Conservation (phyloP, 1,139 yeast genomes). For the Saccharomyces pastorianus region DNA sequence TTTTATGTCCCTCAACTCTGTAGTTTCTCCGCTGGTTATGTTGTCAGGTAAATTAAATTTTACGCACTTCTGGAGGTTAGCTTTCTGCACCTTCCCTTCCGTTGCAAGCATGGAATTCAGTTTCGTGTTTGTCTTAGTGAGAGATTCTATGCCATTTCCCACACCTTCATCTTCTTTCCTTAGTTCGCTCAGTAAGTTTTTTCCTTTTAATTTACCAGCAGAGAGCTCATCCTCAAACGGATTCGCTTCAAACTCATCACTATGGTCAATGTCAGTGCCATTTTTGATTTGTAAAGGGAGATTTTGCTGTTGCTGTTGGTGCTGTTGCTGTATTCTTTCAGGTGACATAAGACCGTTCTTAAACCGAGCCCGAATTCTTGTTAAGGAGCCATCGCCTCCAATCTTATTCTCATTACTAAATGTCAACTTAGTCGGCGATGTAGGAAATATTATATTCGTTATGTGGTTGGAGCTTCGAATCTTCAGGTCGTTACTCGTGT, state of each 20-base stretch:
- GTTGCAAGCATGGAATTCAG: not conserved
- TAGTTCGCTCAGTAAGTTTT: not conserved
- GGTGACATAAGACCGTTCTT: constrained; percentile 19
- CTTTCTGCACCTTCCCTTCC: not conserved
- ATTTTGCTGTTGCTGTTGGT: not conserved
- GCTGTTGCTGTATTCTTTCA: constrained; percentile 6
- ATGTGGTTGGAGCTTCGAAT: constrained; percentile 8
- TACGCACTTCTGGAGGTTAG: not conserved
- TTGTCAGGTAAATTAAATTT: not conserved
- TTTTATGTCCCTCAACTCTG: not conserved
- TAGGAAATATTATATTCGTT: constrained; percentile 10
- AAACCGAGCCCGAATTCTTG: constrained; percentile 23
- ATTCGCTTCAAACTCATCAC: not conserved
- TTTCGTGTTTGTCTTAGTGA: not conserved
- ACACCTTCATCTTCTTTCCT: not conserved
- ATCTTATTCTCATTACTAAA: constrained; percentile 15
- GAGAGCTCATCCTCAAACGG: not conserved
- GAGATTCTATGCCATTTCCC: not conserved
- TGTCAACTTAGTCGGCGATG: constrained; percentile 18
- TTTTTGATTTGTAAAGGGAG: not conserved
- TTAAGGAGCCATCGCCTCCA: constrained; percentile 26
- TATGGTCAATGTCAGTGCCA: not conserved
- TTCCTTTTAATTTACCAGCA: not conserved
- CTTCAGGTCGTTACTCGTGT: constrained; percentile 1
- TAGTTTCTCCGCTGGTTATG: not conserved